Evolutionary conservation across 345 rosid species (phyloP).

Genomic region (Lumnitzera racemosa): DNA sequence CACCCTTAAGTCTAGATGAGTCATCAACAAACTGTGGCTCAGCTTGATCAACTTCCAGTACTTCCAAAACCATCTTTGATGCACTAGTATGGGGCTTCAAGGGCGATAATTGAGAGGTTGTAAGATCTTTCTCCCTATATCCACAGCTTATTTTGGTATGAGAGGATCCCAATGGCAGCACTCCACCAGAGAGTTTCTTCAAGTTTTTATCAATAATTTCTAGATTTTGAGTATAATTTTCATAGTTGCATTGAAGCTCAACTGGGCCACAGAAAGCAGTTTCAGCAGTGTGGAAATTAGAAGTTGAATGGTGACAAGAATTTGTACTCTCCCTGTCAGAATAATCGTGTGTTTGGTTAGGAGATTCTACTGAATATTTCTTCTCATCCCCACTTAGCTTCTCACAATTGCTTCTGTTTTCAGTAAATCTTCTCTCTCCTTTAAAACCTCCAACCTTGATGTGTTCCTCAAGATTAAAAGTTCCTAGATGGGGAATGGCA

Average conservation of each 20-base stretch:
- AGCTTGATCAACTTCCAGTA: neutral
- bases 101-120: conserved; percentile 1
- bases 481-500: conserved; percentile 2
- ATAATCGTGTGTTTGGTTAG: too few relatives aligned
- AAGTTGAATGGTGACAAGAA: too few relatives aligned
- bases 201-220: too few relatives aligned
- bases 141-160: neutral
- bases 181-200: too few relatives aligned
- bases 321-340: too few relatives aligned
- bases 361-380: too few relatives aligned
- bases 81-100: neutral
- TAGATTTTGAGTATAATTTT: too few relatives aligned
- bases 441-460: conserved; percentile 14
- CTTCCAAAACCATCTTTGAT: conserved; percentile 2
- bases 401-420: too few relatives aligned
- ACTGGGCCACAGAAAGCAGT: too few relatives aligned
- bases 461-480: conserved; percentile 3
- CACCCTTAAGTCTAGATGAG: conserved; percentile 9
- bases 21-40: conserved; percentile 9
- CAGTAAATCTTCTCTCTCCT: conserved; percentile 16
- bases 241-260: too few relatives aligned
- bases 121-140: neutral
- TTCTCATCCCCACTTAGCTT: too few relatives aligned
- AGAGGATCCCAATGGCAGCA: neutral
- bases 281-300: too few relatives aligned